Evolutionary conservation across 2,329 filamentous ascomycete genomes (phyloP).

Genomic region (Colletotrichum sp.): DNA sequence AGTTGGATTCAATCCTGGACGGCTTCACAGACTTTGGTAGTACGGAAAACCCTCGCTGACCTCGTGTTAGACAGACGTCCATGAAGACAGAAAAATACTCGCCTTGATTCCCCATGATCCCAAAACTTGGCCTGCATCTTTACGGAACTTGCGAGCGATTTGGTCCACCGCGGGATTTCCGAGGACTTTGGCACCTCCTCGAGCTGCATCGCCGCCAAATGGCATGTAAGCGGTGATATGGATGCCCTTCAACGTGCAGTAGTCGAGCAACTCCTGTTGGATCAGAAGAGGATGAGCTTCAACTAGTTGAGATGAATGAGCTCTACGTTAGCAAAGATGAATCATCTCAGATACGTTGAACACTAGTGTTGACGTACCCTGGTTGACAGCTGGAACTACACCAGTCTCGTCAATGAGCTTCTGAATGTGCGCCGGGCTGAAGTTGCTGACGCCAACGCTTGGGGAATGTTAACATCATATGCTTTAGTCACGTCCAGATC

Average conservation of each 20-base stretch:
- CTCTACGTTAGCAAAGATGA: background rate
- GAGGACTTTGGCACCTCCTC: slow-evolving; percentile 27
- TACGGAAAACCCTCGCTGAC: background rate
- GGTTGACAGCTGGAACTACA: background rate
- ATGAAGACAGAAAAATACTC: background rate
- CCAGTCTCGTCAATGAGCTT: background rate
- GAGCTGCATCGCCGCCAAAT: background rate
- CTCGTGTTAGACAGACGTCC: background rate
- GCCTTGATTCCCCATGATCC: background rate
- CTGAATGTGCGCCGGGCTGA: background rate
- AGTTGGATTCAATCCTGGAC: background rate
- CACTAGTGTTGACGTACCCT: background rate
- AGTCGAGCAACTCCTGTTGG: background rate
- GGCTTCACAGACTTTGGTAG: background rate
- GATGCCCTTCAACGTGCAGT: background rate
- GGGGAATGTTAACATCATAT: background rate
- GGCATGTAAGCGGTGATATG: background rate
- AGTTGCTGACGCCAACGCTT: background rate
- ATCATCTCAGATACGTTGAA: background rate
- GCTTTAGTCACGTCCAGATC: background rate
- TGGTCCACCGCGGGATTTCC: background rate
- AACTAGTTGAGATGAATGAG: background rate
- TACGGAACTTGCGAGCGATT: background rate
- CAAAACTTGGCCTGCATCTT: background rate
- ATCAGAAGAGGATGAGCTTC: background rate